Base-by-base conservation (phyloP, 192 early-diverging fungal species). In the Backusella mclennaniae region DNA sequence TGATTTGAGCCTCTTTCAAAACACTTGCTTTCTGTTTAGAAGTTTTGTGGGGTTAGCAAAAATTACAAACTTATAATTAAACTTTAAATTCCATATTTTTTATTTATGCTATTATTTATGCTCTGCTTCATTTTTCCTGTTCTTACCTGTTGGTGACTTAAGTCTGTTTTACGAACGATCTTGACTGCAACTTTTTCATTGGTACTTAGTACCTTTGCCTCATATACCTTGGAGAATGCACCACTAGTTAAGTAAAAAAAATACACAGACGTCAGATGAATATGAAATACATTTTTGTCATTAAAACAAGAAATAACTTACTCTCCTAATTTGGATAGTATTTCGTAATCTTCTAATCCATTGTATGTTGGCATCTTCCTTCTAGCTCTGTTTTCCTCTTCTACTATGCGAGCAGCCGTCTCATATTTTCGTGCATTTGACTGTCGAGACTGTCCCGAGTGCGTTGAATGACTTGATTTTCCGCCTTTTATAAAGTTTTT, bases 1-100 rank as follows among this genome's bases (percentile, higher is more conserved):
- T 92, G 52, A 98, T 93, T 66, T 90, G 88, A 6, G 94, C 90
- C 82, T 98, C 96, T 79, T 96, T 94, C 73, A 95, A 87, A 73
- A 97, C 92, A 79, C 92, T 93, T 56, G 90, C 91, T 72, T 90
- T 86, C 91, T 92, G 41, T 44, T 15, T 44, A 44, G 15, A 39
- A 12, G 6, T 63, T 63, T 63, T 59, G 53, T 59, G 53, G 53
- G n/a, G 53, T 59, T 59, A 59, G 19, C 21, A 66, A 19, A 33
- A 66, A 14, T 46, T 31, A 52, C 19, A 66, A 42, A 9, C 41
- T 29, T 41, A 42, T 41, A 8, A n/a, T 70, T 41, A 21, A 70
- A 39, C 12, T 41, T 41, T 19, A 70, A 31, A 67, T 49, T 49
- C 46, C 46, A 19, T 49, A 26, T 59, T 59, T 53, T 11, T 59